A percentile compares a stretch with the other conserved stretches of the same genome.
Evolutionary conservation across 2,329 filamentous ascomycete genomes (phyloP).

Genomic region (Aspergillus latus): DNA sequence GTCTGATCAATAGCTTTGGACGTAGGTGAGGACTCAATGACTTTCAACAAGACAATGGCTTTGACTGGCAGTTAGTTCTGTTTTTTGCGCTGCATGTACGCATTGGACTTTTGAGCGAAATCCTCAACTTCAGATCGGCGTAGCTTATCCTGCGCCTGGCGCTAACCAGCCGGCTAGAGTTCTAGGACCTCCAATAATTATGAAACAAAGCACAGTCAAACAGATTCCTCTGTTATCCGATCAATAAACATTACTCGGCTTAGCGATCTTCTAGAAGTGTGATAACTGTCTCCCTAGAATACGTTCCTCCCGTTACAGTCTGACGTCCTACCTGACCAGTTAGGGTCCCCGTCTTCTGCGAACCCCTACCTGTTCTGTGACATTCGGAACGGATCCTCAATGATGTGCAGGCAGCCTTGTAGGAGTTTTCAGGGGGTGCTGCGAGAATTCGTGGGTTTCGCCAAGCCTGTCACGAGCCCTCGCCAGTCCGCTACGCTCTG

Average conservation of each 20-base stretch:
- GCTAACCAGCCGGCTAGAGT: neutral
- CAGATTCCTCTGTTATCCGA: neutral
- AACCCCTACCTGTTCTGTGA: too few species aligned
- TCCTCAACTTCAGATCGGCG: neutral
- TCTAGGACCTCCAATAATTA: neutral
- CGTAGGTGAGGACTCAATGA: neutral
- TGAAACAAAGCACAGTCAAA: too few species aligned
- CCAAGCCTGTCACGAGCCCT: neutral
- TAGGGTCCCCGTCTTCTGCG: too few species aligned
- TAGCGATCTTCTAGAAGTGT: too few species aligned
- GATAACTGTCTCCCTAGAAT: too few species aligned
- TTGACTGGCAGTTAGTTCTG: neutral
- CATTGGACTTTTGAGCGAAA: neutral
- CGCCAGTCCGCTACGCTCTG: neutral
- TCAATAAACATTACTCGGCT: neutral
- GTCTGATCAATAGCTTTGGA: slow-evolving; percentile 4
- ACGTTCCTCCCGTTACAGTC: too few species aligned
- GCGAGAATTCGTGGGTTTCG: neutral
- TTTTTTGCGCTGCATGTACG: neutral
- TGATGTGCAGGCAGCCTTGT: neutral
- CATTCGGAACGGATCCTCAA: neutral
- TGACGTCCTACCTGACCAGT: too few species aligned
- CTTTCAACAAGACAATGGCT: neutral
- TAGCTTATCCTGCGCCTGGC: neutral
- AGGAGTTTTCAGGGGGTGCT: neutral